phyloP scores from a whole-genome alignment of 345 rosid species.

The Citrus hindsii region DNA sequence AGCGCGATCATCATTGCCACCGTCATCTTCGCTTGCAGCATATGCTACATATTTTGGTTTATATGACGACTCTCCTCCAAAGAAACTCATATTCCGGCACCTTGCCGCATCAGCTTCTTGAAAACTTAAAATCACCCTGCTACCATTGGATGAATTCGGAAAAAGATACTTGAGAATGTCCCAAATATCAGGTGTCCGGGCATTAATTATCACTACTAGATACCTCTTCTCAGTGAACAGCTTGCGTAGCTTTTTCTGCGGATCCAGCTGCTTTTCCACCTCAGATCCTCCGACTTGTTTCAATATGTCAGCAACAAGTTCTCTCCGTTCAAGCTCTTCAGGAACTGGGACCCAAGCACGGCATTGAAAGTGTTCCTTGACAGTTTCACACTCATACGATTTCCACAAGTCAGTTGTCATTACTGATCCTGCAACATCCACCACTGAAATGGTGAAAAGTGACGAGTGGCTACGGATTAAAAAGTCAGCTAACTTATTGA shows the following conservation, averaged over 20 bases:
- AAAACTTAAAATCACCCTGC: constrained; percentile 2
- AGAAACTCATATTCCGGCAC: not conserved
- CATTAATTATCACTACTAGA: not conserved
- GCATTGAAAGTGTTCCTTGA: not conserved
- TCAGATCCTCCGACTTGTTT: not conserved
- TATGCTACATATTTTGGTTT: not conserved
- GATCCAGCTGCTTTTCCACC: not conserved
- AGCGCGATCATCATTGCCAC: not conserved
- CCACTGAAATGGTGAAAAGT: constrained; percentile 14
- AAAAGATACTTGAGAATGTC: not conserved
- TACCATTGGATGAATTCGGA: constrained; percentile 3
- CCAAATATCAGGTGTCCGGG: not conserved
- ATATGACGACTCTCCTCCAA: not conserved
- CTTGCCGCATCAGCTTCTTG: not conserved
- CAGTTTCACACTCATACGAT: not conserved
- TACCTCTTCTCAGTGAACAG: not conserved
- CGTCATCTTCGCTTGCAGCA: not conserved
- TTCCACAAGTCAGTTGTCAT: not conserved
- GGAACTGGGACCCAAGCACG: not conserved
- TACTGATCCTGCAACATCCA: constrained; percentile 32
- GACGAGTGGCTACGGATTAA: not conserved
- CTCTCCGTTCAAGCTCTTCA: not conserved
- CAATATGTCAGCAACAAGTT: not conserved
- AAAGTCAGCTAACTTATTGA: not conserved
- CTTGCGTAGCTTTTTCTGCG: not conserved